Evolutionary conservation across 257 asterid species (phyloP).

Genomic region (Penstemon davidsonii): DNA sequence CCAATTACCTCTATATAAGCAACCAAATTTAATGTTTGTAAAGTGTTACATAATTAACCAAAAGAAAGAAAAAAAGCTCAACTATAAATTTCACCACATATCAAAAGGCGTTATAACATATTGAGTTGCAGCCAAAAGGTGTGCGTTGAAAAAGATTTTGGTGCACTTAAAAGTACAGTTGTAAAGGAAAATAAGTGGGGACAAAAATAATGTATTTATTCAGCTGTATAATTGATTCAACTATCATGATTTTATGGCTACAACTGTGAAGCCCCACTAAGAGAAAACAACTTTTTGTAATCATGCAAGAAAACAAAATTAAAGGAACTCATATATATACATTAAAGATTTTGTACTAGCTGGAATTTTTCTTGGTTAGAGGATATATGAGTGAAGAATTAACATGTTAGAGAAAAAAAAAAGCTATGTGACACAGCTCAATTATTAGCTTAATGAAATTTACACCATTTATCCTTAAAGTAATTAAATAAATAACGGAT

Average conservation of each 20-base stretch:
- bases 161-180: constrained; percentile 38
- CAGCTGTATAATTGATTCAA: constrained; percentile 25
- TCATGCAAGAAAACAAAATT: constrained; percentile 28
- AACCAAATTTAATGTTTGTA: no score
- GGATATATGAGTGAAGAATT: background rate
- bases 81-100: background rate
- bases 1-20: no score
- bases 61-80: background rate
- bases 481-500: background rate
- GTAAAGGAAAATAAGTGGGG: constrained; percentile 42
- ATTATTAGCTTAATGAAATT: background rate
- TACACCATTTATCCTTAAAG: background rate
- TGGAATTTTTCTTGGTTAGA: background rate
- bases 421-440: no score
- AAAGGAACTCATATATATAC: background rate
- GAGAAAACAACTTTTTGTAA: constrained; percentile 19
- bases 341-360: background rate
- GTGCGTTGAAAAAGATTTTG: constrained; percentile 35
- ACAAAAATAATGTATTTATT: background rate
- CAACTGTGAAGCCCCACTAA: constrained; percentile 33
- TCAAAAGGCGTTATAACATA: background rate
- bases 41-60: background rate
- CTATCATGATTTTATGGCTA: constrained; percentile 25
- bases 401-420: background rate
- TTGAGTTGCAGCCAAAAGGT: constrained; percentile 31